Evolutionary conservation across 148 eudicot genomes (phyloP), one percentile per base, ranked within the genome.

Genomic region (Rhododendron henanense): DNA sequence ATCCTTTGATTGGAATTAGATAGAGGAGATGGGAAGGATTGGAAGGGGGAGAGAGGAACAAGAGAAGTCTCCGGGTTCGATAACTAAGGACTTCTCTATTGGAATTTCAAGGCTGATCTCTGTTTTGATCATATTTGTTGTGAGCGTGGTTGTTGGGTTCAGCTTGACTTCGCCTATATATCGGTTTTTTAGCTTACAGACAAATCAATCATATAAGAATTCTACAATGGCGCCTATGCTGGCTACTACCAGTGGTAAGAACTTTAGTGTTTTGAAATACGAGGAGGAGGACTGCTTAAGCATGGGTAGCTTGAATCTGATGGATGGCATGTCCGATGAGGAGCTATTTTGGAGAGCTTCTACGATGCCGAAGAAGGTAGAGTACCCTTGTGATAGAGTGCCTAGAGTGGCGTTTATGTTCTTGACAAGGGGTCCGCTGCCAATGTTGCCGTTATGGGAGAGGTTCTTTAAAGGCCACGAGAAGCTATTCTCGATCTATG

Each of bases 311-410:
- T 89, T 91, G 82, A 90, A 89, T 78, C 57, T 91, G 89, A 81
- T 28, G 8, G 96, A 95, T 87, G 39, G 87, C 6, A 88, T 95
- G 91, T 59, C 89, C 2, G 98, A 95, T 88, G 88, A 90, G 48
- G 95, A 94, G 87, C 88, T 95, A 67, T 89, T 93, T 84, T 93
- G 98, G 98, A 91, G 96, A 84, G 96, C 98, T 47, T 93, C 98
- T n/a, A 85, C 91, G 90, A 94, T 93, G 89, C 96, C 98, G 23
- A 82, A 82, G 85, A 88, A 88, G 85, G 87, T 18, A 1, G 94
- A 89, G 63, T 93, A 88, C 84, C 98, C 98, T 10, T 94, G 88
- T 65, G 83, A 85, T 10, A 88, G 95, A 86, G 92, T 92, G 67
- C 91, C 93, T 1, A 94, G 90, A 83, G 96, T 94, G 87, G 98